Conservation (phyloP, 306 rosid species). For the Vicia villosa region DNA sequence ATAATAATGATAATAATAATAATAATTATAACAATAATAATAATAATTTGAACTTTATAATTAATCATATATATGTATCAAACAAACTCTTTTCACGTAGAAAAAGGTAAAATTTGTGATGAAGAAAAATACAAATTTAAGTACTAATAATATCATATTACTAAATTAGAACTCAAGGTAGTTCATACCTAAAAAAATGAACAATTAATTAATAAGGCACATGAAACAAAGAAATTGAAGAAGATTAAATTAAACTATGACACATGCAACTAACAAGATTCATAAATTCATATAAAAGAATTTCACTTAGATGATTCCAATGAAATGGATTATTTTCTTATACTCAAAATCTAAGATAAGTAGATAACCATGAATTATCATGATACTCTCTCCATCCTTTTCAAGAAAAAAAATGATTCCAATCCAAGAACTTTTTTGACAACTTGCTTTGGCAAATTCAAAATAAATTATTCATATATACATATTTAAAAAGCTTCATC, state of each 20-base stretch:
- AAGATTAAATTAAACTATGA: not conserved
- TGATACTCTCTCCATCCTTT: not conserved
- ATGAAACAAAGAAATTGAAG: constrained; percentile 4
- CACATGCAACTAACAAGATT: not conserved
- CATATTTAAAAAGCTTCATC: not conserved
- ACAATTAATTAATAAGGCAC: constrained; percentile 30
- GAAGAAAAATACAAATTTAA: constrained; percentile 13
- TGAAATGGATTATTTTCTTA: constrained; percentile 5
- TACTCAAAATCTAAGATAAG: constrained; percentile 1
- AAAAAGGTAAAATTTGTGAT: constrained; percentile 27
- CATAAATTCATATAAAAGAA: not conserved
- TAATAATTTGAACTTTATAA: constrained; percentile 8
- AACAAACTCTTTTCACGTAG: constrained; percentile 10
- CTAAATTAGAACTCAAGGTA: constrained; percentile 9
- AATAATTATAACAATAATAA: not conserved
- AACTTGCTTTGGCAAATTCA: not conserved
- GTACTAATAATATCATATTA: not conserved
- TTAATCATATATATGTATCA: not conserved
- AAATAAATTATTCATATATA: not conserved
- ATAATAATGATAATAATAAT: not conserved
- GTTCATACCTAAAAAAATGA: constrained; percentile 35
- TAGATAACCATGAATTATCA: not conserved
- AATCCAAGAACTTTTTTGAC: not conserved
- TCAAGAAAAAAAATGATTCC: constrained; percentile 2
- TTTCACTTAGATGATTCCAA: constrained; percentile 1